Evolutionary conservation across 495 filamentous ascomycete genomes (phyloP).

Genomic region (Neurospora sublineolata): DNA sequence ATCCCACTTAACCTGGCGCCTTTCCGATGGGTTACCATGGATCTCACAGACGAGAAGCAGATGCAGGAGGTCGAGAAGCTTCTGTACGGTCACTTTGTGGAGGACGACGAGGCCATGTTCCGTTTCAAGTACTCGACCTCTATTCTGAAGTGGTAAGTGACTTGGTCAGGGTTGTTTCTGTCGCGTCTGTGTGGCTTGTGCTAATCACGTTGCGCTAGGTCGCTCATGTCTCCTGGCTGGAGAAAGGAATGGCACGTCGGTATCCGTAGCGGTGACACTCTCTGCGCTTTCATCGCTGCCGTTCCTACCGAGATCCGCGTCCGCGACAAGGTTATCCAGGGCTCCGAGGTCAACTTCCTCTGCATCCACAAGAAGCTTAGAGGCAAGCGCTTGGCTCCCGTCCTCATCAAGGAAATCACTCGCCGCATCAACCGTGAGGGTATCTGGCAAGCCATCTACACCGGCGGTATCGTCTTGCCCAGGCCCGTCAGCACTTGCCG

Average conservation of each 20-base stretch:
- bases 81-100: slow-evolving; percentile 85
- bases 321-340: slow-evolving; percentile 58
- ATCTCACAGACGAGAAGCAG: slow-evolving; percentile 50
- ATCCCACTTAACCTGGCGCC: slow-evolving; percentile 50
- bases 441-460: slow-evolving; percentile 92
- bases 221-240: slow-evolving; percentile 92
- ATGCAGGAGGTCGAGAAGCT: slow-evolving; percentile 80
- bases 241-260: slow-evolving; percentile 90
- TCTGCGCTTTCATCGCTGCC: slow-evolving; percentile 91
- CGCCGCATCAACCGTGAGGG: slow-evolving; percentile 71
- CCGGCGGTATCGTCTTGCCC: slow-evolving; percentile 78
- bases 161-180: not conserved
- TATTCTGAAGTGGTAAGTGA: slow-evolving; percentile 72
- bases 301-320: slow-evolving; percentile 75
- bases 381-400: slow-evolving; percentile 77
- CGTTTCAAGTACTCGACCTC: slow-evolving; percentile 85
- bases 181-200: not conserved
- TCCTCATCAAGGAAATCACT: slow-evolving; percentile 95
- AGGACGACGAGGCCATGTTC: slow-evolving; percentile 94
- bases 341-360: slow-evolving; percentile 93
- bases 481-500: slow-evolving; percentile 83
- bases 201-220: slow-evolving; percentile 43
- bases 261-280: slow-evolving; percentile 66
- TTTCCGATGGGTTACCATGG: slow-evolving; percentile 91
- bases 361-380: slow-evolving; percentile 96